Evolutionary conservation across 2,329 filamentous ascomycete species (phyloP), one percentile per base, ranked within the genome.

Genomic region (Aspergillus ochraceoroseus): DNA sequence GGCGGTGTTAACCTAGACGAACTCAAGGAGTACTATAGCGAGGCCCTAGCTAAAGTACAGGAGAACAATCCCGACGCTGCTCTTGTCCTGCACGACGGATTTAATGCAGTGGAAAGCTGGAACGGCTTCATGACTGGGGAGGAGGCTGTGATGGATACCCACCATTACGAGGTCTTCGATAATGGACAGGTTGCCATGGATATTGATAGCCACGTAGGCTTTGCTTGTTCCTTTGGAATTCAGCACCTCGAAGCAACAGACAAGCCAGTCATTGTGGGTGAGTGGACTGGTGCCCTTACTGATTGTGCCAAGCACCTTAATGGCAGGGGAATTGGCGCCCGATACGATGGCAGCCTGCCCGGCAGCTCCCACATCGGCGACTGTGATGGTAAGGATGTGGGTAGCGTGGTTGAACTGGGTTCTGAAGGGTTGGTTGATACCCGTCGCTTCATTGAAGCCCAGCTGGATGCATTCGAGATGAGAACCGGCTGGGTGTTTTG

Each of bases 241-340:
- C 55, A 62, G 5, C 78, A 77, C 47, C 54, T 70, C 43, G 58
- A 62, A 5, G 66, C 70, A 20, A 67, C 70, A 4, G 79, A 84
- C 59, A 83, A 84, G 59, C 81, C 76, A 72, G 74, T 76, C n/a
- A 67, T 84, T 39, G 74, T 82, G 4, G 82, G 82, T 28, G 82
- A 85, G 58, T 85, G 81, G 80, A 77, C 75, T 1, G 80, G 72
- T 14, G 81, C 80, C 9, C 74, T 83, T 71, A 84, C 81, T 2
- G 72, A 75, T 47, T 77, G 75, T 49, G 71, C 75, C 6, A 70
- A 67, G 33, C 72, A 67, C 41, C 55, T 71, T 32, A 77, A 77
- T 47, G 79, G 81, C 27, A 74, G 73, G 42, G 74, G 73, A 2
- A 62, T 76, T 29, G 80, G 79, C 8, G 71, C 79, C 6, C 71